phyloP scores from a whole-genome alignment of 768 basidiomycete genomes.

The Naganishia vishniacii region DNA sequence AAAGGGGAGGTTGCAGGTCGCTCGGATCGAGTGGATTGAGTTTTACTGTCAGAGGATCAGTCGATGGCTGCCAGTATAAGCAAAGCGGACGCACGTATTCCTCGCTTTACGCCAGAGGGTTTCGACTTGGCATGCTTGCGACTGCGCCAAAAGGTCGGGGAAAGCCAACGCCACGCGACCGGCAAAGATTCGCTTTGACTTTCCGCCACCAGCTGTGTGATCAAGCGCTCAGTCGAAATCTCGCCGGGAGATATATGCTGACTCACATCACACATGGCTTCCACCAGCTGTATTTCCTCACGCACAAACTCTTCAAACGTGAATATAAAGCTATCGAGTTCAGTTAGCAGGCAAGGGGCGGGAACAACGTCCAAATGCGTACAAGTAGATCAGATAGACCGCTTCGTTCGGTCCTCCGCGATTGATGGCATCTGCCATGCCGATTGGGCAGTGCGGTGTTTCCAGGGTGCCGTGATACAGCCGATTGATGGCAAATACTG shows the following conservation, averaged over 20 bases:
- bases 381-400: slow-evolving; percentile 89
- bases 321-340: slow-evolving; percentile 75
- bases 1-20: slow-evolving; percentile 57
- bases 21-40: slow-evolving; percentile 49
- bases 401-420: slow-evolving; percentile 58
- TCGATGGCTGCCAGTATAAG: too few species aligned
- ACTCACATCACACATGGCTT: slow-evolving; percentile 70
- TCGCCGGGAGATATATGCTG: neutral
- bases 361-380: slow-evolving; percentile 44
- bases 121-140: neutral
- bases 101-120: neutral
- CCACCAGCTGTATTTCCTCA: slow-evolving; percentile 73
- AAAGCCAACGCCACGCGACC: neutral
- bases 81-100: slow-evolving; percentile 5
- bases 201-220: slow-evolving; percentile 1
- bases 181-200: slow-evolving; percentile 18
- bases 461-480: slow-evolving; percentile 25
- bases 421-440: neutral
- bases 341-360: neutral
- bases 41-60: slow-evolving; percentile 33
- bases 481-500: slow-evolving; percentile 34
- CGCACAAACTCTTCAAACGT: slow-evolving; percentile 88
- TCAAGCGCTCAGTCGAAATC: neutral
- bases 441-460: neutral
- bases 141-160: slow-evolving; percentile 12